phyloP scores from a whole-genome alignment of 2,329 filamentous ascomycete species.

The Cladophialophora yegresii region DNA sequence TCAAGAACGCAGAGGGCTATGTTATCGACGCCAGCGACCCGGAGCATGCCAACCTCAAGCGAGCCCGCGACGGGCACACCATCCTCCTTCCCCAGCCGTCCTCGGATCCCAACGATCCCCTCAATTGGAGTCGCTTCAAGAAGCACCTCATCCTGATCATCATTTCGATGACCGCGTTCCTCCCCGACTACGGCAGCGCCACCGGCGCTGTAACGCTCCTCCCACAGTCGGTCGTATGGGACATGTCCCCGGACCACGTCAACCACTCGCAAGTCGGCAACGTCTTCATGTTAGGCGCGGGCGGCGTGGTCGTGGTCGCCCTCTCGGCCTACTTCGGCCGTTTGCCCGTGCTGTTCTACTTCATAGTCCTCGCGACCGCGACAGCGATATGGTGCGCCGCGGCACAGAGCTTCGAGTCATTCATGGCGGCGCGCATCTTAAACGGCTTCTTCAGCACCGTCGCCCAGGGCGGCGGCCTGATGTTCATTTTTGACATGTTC shows the following conservation, averaged over 20 bases:
- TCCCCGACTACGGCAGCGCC: conserved; percentile 49
- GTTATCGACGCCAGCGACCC: conserved; percentile 40
- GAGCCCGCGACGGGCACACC: conserved; percentile 46
- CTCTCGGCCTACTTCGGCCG: conserved; percentile 49
- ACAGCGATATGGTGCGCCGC: conserved; percentile 47
- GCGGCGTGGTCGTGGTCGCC: conserved; percentile 46
- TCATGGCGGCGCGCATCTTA: conserved; percentile 48
- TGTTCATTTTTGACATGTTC: conserved; percentile 50
- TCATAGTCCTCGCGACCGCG: conserved; percentile 42
- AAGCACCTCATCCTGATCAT: conserved; percentile 45
- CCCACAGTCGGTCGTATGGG: conserved; percentile 45
- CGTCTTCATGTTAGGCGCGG: conserved; percentile 49
- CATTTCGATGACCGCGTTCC: conserved; percentile 44
- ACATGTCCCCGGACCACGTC: conserved; percentile 44
- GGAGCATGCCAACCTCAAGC: conserved; percentile 39
- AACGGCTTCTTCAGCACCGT: conserved; percentile 51
- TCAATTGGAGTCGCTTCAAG: conserved; percentile 43
- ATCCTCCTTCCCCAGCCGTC: conserved; percentile 46
- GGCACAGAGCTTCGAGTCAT: conserved; percentile 43
- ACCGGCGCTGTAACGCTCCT: conserved; percentile 47
- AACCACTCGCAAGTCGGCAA: conserved; percentile 48
- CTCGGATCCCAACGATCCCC: conserved; percentile 44
- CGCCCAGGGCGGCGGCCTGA: conserved; percentile 47
- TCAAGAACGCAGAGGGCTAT: conserved; percentile 40
- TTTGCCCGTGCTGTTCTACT: conserved; percentile 48